These are phyloP conservation scores for Metschnikowia shivogae DNA, from an alignment of 805 yeast genomes.

Conservation along the genomic window DNA sequence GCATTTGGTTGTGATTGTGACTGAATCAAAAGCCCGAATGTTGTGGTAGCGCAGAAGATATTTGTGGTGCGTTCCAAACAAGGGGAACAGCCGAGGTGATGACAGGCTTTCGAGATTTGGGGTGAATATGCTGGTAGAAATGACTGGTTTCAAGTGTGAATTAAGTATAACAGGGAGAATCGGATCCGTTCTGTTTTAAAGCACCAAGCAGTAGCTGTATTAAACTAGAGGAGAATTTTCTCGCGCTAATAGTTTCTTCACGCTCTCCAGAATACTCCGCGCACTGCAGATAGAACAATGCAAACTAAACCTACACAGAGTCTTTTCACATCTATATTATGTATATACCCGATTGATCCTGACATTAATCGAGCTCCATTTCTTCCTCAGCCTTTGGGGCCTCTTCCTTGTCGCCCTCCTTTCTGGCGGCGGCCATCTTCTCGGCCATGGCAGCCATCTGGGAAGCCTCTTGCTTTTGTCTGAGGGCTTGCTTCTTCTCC, in stretches of 20 bases:
- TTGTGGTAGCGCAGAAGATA: conserved; percentile 1
- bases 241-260: conserved; percentile 5
- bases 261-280: background rate
- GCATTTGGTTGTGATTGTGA: conserved; percentile 14
- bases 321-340: conserved; percentile 3
- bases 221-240: conserved; percentile 3
- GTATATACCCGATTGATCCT: background rate
- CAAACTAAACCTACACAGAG: background rate
- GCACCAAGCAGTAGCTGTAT: conserved; percentile 1
- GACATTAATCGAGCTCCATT: conserved; percentile 18
- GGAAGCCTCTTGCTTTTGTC: conserved; percentile 83
- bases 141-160: background rate
- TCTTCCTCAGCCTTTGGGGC: conserved; percentile 21
- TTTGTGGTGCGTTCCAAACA: conserved; percentile 5
- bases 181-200: background rate
- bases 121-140: background rate
- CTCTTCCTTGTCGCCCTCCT: conserved; percentile 29
- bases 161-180: background rate
- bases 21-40: background rate
- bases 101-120: background rate
- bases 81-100: background rate
- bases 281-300: background rate
- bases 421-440: conserved; percentile 76
- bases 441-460: conserved; percentile 80
- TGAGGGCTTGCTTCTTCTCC: conserved; percentile 86